These are phyloP conservation scores for Canariomyces notabilis DNA, from an alignment of 2,329 filamentous ascomycete genomes.

Conservation along the genomic window DNA sequence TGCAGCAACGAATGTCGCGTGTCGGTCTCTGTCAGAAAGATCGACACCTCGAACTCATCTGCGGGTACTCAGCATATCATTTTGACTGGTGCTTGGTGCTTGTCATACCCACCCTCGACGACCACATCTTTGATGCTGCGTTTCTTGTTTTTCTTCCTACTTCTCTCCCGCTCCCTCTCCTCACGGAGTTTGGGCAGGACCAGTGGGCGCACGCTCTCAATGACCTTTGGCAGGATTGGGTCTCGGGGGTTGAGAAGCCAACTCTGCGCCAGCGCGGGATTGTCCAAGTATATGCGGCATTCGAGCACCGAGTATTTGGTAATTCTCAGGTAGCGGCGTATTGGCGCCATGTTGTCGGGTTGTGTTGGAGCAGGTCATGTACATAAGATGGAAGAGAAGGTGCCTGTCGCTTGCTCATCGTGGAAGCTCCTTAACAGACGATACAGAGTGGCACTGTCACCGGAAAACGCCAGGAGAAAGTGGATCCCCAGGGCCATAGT, in stretches of 20 bases:
- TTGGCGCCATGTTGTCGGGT: constrained; percentile 65
- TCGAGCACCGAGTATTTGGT: constrained; percentile 94
- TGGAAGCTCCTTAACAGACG: too few relatives aligned
- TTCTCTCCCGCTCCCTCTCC: constrained; percentile 65
- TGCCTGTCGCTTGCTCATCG: too few relatives aligned
- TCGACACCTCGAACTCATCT: constrained; percentile 95
- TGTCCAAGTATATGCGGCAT: constrained; percentile 91
- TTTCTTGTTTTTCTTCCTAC: constrained; percentile 62
- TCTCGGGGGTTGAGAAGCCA: constrained; percentile 79
- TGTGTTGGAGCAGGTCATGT: too few relatives aligned
- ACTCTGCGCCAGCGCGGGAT: constrained; percentile 72
- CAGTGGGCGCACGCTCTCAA: constrained; percentile 76
- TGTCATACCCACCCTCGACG: constrained; percentile 59
- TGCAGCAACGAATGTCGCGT: constrained; percentile 81
- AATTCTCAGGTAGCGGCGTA: constrained; percentile 85
- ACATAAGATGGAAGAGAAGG: too few relatives aligned
- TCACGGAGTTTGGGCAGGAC: constrained; percentile 89
- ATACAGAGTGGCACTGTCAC: too few relatives aligned
- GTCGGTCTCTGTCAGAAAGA: constrained; percentile 83
- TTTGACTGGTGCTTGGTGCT: too few relatives aligned
- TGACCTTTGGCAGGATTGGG: constrained; percentile 73
- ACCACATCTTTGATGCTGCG: constrained; percentile 85
- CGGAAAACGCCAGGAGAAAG: too few relatives aligned
- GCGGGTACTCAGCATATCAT: constrained; percentile 10
- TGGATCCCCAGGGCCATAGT: too few relatives aligned